phyloP scores from a whole-genome alignment of 176 grass and related monocot species.

The Oryza meyeriana region DNA sequence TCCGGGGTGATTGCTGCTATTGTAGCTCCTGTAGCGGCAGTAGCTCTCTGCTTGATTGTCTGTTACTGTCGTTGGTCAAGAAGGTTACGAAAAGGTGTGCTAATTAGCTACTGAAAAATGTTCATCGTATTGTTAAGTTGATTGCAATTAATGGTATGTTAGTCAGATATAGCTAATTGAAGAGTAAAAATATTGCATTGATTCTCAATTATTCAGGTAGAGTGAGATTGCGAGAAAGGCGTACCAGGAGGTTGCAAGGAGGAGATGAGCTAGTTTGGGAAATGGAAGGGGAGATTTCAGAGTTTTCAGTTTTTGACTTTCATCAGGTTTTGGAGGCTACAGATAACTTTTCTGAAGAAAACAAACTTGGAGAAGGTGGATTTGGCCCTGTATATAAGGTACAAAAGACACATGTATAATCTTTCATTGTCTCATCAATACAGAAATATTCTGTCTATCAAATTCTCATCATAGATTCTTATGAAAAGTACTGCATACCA shows the following conservation, averaged over 20 bases:
- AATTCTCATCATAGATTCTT: not conserved
- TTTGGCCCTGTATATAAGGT: conserved; percentile 59
- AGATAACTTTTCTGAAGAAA: conserved; percentile 36
- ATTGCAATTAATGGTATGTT: not conserved
- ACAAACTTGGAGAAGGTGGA: conserved; percentile 46
- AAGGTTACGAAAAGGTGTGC: conserved; percentile 19
- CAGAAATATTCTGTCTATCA: not conserved
- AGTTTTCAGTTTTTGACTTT: conserved; percentile 37
- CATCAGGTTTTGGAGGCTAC: conserved; percentile 29
- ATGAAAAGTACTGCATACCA: too few species aligned
- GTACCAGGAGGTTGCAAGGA: not conserved
- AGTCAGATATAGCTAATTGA: not conserved
- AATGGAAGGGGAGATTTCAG: conserved; percentile 27
- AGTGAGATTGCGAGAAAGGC: not conserved
- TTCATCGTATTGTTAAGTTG: not conserved
- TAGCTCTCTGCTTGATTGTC: not conserved
- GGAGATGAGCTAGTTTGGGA: not conserved
- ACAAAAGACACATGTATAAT: not conserved
- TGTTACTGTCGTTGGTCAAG: not conserved
- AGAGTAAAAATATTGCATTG: not conserved
- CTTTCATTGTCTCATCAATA: not conserved
- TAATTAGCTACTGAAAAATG: not conserved
- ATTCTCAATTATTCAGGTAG: not conserved
- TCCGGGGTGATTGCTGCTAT: not conserved
- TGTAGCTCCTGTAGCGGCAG: not conserved